Conservation (phyloP, 257 asterid genomes). For the Agastache rugosa region DNA sequence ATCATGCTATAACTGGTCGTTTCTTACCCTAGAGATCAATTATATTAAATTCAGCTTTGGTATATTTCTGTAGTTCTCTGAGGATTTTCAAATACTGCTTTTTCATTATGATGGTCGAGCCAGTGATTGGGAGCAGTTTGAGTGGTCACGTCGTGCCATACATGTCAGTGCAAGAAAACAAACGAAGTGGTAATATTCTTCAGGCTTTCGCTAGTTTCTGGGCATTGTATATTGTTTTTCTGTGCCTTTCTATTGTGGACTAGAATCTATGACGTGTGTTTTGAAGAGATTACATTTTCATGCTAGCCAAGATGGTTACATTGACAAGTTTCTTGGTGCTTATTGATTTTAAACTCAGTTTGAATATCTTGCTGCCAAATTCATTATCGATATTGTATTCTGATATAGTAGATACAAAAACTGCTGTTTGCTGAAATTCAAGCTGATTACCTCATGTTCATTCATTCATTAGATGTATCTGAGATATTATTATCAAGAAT, state of each 20-base stretch:
- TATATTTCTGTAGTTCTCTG: constrained; percentile 68
- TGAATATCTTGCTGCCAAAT: background rate
- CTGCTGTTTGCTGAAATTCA: background rate
- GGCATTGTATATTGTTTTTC: constrained; percentile 8
- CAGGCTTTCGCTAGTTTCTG: constrained; percentile 29
- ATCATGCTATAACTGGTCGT: background rate
- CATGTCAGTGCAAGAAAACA: constrained; percentile 91
- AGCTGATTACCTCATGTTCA: background rate
- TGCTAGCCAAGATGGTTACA: constrained; percentile 16
- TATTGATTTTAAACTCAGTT: background rate
- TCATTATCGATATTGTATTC: constrained; percentile 7
- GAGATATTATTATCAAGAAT: background rate
- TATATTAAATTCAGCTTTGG: constrained; percentile 33
- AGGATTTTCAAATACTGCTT: constrained; percentile 91
- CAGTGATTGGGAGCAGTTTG: constrained; percentile 96
- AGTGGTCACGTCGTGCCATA: constrained; percentile 89
- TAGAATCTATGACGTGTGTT: constrained; percentile 16
- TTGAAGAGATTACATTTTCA: constrained; percentile 10
- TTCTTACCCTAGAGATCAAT: constrained; percentile 21
- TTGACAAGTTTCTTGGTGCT: background rate
- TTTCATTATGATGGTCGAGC: constrained; percentile 96
- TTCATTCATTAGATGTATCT: constrained; percentile 4
- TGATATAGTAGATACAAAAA: constrained; percentile 1
- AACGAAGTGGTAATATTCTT: constrained; percentile 80
- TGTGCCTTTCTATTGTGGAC: constrained; percentile 12